Conservation (phyloP, 805 yeast genomes). For the Candida ascalaphidarum region DNA sequence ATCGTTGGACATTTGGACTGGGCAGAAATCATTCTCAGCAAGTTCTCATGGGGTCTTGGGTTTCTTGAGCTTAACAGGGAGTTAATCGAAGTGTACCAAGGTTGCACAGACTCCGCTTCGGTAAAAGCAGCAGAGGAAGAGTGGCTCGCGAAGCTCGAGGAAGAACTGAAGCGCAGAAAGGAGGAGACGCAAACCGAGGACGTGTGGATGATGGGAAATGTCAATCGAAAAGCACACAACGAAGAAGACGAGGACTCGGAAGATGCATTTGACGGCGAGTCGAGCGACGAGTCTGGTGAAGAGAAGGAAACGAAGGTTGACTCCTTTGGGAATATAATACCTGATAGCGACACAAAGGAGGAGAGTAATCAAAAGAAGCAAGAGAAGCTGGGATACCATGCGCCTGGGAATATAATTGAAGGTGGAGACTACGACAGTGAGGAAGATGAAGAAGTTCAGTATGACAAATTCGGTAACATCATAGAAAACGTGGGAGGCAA, state of each 20-base stretch:
- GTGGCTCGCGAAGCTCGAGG: constrained; percentile 64
- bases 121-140: constrained; percentile 63
- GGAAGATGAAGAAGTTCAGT: constrained; percentile 4
- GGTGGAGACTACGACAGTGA: constrained; percentile 1
- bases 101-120: constrained; percentile 75
- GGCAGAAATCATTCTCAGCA: constrained; percentile 69
- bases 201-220: constrained; percentile 73
- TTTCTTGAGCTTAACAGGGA: constrained; percentile 80
- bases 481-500: constrained; percentile 4
- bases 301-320: constrained; percentile 7
- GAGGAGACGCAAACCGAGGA: constrained; percentile 46
- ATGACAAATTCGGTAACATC: constrained; percentile 16
- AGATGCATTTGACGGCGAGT: constrained; percentile 9
- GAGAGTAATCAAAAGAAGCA: constrained; percentile 2
- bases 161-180: constrained; percentile 57
- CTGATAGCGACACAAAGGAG: constrained; percentile 2
- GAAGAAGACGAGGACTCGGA: constrained; percentile 7
- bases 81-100: constrained; percentile 60
- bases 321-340: constrained; percentile 1
- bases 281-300: constrained; percentile 8
- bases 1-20: constrained; percentile 86
- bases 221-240: constrained; percentile 39
- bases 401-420: constrained; percentile 12
- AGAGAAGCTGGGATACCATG: constrained; percentile 9
- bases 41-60: constrained; percentile 92